Conservation (phyloP, 139 green algal genomes). For the Dunaliella primolecta region DNA sequence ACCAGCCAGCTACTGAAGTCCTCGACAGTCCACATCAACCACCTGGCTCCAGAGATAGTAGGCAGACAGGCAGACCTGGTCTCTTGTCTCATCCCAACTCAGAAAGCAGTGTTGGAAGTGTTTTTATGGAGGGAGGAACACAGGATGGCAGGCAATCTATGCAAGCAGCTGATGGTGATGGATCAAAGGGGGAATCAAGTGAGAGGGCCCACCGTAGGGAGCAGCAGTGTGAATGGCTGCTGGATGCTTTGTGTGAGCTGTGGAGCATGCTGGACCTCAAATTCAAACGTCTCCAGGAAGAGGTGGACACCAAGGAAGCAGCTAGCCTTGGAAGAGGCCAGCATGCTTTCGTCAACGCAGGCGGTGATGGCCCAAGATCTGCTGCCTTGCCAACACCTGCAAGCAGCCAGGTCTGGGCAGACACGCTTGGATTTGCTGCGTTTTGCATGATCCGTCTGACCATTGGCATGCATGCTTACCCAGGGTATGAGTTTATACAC, state of each 20-base stretch:
- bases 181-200: no score
- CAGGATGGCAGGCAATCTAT: no score
- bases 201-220: no score
- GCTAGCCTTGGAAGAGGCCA: background rate
- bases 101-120: no score
- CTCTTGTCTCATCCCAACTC: no score
- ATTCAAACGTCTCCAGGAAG: background rate
- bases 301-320: background rate
- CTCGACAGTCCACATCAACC: background rate
- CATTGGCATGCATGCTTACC: conserved; percentile 43
- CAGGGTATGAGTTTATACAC: conserved; percentile 1
- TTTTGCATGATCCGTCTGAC: conserved; percentile 36
- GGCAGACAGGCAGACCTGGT: no score
- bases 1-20: conserved; percentile 14
- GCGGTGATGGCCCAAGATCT: no score
- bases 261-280: conserved; percentile 3
- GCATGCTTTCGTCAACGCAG: no score
- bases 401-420: background rate
- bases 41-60: background rate
- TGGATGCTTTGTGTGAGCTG: conserved; percentile 10
- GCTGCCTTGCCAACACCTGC: background rate
- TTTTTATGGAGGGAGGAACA: no score
- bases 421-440: conserved; percentile 31
- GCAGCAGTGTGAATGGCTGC: conserved; percentile 31
- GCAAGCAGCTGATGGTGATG: no score